Evolutionary conservation across 2,329 filamentous ascomycete species (phyloP), one percentile per base, ranked within the genome.

Genomic region (Colletotrichum sidae): DNA sequence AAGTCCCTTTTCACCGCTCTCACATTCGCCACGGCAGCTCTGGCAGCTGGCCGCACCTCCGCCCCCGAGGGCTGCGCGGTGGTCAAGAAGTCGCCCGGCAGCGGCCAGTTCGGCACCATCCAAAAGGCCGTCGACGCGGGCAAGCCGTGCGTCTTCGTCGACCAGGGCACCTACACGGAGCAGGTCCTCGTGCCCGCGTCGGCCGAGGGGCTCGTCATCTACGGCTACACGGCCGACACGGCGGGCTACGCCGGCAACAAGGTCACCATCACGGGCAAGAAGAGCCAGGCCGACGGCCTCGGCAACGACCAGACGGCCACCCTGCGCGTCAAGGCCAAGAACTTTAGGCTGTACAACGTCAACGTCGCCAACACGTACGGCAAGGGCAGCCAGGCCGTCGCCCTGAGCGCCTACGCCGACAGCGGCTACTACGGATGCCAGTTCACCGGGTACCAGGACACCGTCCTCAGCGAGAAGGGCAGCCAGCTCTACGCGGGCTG

Each of bases 91-190:
- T 60, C 65, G 12, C 67, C 67, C 12, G 41, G 17, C 38, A 60
- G 51, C 50, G 69, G 68, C 4, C 72, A 70, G 17, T 76, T 71
- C 47, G 69, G 68, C 4, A 74, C 62, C 1, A 70, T 71, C 46
- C 85, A 88, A 71, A 75, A 81, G 15, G 88, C 89, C 8, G 82
- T 91, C 61, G 72, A 87, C 70, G 82, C 87, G 2, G 69, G 75
- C 1, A 79, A 79, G 1, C 86, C 88, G 64, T 86, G 83, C 71
- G 88, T 91, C 76, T 91, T 90, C 77, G 85, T 91, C 74, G 88
- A 85, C 41, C 90, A 90, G 1, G 86, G 87, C 2, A 88, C 84
- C 15, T 90, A 89, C 78, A 77, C 76, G 25, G 86, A 89, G 72
- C 87, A 89, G 70, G 86, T 90, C 39, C 84, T 83, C 63, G 80